Conservation (phyloP, 1,139 yeast species). For the Waltiozyma sp. region DNA sequence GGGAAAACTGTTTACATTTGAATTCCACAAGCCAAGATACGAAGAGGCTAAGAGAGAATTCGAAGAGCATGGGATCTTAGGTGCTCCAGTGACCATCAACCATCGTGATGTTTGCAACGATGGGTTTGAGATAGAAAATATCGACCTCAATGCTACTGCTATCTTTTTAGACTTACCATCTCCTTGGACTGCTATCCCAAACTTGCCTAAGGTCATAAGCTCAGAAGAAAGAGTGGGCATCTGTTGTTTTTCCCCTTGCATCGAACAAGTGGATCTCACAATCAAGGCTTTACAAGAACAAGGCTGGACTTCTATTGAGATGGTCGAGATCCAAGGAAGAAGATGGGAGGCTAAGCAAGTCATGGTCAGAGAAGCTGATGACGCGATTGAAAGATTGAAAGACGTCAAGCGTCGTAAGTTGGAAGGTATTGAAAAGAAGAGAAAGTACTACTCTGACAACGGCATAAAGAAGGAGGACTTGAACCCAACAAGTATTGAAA, state of each 20-base stretch:
- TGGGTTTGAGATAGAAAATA: conserved; percentile 53
- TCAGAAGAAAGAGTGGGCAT: conserved; percentile 45
- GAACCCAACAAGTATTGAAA: conserved; percentile 3
- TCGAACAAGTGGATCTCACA: conserved; percentile 89
- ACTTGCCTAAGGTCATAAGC: conserved; percentile 49
- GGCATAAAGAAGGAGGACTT: conserved; percentile 15
- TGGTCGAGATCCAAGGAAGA: conserved; percentile 82
- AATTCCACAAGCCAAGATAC: conserved; percentile 81
- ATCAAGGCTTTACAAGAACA: conserved; percentile 58
- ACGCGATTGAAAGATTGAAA: conserved; percentile 68
- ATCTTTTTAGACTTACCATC: conserved; percentile 90
- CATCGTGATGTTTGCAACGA: conserved; percentile 88
- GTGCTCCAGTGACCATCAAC: conserved; percentile 43
- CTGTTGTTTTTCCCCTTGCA: conserved; percentile 96
- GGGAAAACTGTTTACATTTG: conserved; percentile 74
- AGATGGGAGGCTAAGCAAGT: conserved; percentile 88
- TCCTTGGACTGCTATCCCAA: conserved; percentile 94
- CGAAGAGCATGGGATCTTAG: conserved; percentile 49
- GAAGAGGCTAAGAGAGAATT: conserved; percentile 73
- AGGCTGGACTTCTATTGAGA: conserved; percentile 86
- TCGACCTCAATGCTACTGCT: conserved; percentile 46
- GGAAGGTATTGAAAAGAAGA: conserved; percentile 63
- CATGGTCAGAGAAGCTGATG: conserved; percentile 72
- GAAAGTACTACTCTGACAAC: conserved; percentile 22
- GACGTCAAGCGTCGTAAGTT: conserved; percentile 70